These are phyloP conservation scores for Ceratocystis huliohia DNA, from an alignment of 2,329 filamentous ascomycete species.

Conservation along the genomic window DNA sequence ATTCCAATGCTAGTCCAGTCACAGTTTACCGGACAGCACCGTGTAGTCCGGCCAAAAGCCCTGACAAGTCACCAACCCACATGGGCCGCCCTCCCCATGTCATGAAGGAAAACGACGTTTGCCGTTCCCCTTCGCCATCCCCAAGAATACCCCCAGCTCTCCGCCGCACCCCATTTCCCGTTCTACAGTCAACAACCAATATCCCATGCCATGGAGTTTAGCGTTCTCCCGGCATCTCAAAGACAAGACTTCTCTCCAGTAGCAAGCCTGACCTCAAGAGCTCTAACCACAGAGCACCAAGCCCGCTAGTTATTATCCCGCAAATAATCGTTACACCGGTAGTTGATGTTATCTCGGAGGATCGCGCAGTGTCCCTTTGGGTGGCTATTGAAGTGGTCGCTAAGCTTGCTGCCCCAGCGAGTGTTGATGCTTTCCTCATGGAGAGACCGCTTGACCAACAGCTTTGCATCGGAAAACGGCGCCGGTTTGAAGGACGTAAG, in stretches of 20 bases:
- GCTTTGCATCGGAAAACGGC: constrained; percentile 20
- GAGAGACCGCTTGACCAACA: constrained; percentile 19
- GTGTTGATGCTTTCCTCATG: constrained; percentile 21
- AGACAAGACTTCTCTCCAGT: background rate
- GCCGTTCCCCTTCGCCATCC: constrained; percentile 11
- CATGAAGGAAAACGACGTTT: background rate
- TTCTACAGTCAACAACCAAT: constrained; percentile 17
- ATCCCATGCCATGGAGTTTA: constrained; percentile 9
- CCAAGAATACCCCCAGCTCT: constrained; percentile 14
- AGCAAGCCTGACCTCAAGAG: background rate
- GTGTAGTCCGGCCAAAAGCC: constrained; percentile 15
- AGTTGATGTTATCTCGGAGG: constrained; percentile 28
- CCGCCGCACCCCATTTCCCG: constrained; percentile 2
- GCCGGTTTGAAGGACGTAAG: constrained; percentile 20
- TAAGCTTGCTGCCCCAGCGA: constrained; percentile 26
- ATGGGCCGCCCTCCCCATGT: background rate
- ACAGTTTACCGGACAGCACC: constrained; percentile 15
- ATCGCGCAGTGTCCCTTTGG: constrained; percentile 32
- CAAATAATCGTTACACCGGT: constrained; percentile 35
- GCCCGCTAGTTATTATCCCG: constrained; percentile 30
- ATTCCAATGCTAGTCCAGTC: constrained; percentile 11
- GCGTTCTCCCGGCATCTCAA: constrained; percentile 10
- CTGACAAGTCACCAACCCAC: constrained; percentile 7
- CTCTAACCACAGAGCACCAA: constrained; percentile 12
- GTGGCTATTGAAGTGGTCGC: constrained; percentile 38